A percentile compares a stretch with the other conserved stretches of the same genome.
phyloP scores from a whole-genome alignment of 345 rosid genomes.

The Corymbia maculata region DNA sequence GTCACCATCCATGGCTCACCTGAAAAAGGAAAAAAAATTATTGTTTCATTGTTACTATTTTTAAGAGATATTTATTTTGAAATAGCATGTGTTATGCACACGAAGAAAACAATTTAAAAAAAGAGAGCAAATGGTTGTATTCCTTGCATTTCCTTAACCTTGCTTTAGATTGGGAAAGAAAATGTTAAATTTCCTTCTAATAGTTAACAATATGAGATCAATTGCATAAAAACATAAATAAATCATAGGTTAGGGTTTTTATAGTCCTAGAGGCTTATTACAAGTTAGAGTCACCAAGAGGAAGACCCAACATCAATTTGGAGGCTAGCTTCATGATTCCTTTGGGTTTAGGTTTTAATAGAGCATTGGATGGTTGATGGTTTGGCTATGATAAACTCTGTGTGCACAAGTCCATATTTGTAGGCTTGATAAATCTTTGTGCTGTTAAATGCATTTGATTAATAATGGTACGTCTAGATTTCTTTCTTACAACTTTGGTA shows the following conservation, averaged over 20 bases:
- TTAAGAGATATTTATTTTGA: neutral
- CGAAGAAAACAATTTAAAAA: neutral
- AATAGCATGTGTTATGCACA: neutral
- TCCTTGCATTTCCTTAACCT: neutral
- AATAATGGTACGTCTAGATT: neutral
- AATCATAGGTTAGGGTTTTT: neutral
- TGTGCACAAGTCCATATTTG: neutral
- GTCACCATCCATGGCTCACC: neutral
- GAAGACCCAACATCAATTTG: neutral
- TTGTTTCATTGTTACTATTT: neutral
- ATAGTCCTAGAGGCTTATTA: neutral
- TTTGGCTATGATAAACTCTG: neutral
- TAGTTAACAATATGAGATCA: neutral
- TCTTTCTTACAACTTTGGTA: neutral
- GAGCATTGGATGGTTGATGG: neutral
- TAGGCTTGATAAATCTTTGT: neutral
- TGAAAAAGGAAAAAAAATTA: neutral
- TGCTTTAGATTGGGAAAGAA: neutral
- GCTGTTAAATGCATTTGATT: neutral
- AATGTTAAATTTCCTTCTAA: neutral
- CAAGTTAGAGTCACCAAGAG: neutral
- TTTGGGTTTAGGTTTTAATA: neutral
- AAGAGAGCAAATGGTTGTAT: neutral
- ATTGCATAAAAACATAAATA: neutral
- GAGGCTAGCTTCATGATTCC: neutral